Percentiles rank a stretch among this genome's conserved stretches.
phyloP scores from a whole-genome alignment of 192 early-diverging fungal species.

The Coemansia sp. region DNA sequence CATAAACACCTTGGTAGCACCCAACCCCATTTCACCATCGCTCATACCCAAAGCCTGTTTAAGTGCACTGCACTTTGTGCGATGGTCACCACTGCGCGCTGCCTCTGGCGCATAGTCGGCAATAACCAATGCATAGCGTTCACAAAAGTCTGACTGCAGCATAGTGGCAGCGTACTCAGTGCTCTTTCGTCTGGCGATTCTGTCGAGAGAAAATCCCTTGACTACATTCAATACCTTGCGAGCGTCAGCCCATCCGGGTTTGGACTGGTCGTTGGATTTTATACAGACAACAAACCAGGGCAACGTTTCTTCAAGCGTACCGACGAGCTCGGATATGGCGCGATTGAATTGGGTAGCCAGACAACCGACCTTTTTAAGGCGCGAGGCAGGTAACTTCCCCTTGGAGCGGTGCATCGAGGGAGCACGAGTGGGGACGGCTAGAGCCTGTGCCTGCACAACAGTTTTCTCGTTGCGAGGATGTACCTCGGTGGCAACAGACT shows the following conservation, averaged over 20 bases:
- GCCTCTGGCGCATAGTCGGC: slow-evolving; percentile 15
- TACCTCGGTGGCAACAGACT: slow-evolving; percentile 66
- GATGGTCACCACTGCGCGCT: slow-evolving; percentile 8
- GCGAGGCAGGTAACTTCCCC: slow-evolving; percentile 57
- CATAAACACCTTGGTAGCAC: slow-evolving; percentile 59
- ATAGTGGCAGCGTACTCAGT: slow-evolving; percentile 67
- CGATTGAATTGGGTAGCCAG: slow-evolving; percentile 56
- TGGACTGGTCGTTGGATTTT: slow-evolving; percentile 69
- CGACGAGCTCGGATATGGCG: slow-evolving; percentile 69
- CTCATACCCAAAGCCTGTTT: slow-evolving; percentile 21
- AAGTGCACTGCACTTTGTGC: slow-evolving; percentile 17
- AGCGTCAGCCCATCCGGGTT: slow-evolving; percentile 60
- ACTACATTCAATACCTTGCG: slow-evolving; percentile 60
- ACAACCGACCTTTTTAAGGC: slow-evolving; percentile 54
- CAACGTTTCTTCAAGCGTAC: slow-evolving; percentile 75
- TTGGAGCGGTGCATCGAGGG: slow-evolving; percentile 50
- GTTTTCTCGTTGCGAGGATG: slow-evolving; percentile 72
- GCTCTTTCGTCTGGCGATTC: slow-evolving; percentile 58
- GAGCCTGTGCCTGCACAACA: slow-evolving; percentile 72
- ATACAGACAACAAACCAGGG: slow-evolving; percentile 84
- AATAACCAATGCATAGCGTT: slow-evolving; percentile 62
- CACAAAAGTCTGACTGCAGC: slow-evolving; percentile 73
- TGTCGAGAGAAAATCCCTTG: slow-evolving; percentile 58
- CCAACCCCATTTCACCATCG: slow-evolving; percentile 31
- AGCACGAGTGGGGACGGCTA: slow-evolving; percentile 71